phyloP scores from a whole-genome alignment of 257 asterid species.

The Marsdenia floribunda region DNA sequence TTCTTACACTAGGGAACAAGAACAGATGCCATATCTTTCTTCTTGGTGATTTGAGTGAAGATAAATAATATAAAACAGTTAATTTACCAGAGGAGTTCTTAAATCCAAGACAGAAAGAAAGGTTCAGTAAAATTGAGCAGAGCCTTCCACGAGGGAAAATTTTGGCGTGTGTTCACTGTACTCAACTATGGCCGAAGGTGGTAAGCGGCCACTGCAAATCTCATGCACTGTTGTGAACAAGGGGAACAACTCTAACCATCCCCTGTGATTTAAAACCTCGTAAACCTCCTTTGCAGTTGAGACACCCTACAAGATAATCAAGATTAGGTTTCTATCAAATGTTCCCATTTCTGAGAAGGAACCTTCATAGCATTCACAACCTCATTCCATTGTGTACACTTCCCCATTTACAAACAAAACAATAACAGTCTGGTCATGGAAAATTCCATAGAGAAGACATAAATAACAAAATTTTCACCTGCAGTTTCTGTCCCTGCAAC shows the following conservation, averaged over 20 bases:
- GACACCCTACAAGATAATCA: constrained; percentile 52
- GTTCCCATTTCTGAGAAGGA: background rate
- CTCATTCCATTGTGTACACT: no score
- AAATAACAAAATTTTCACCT: constrained; percentile 32
- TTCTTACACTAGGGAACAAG: background rate
- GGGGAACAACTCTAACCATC: constrained; percentile 85
- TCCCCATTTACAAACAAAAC: background rate
- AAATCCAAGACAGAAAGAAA: background rate
- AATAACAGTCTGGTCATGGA: background rate
- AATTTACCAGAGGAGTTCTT: background rate
- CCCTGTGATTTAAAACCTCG: constrained; percentile 67
- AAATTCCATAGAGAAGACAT: background rate
- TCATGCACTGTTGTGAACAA: constrained; percentile 86
- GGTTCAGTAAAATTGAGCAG: constrained; percentile 27
- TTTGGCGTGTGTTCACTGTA: constrained; percentile 57
- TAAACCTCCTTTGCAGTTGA: constrained; percentile 84
- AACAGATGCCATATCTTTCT: background rate
- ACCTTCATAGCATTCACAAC: background rate
- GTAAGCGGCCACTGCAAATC: constrained; percentile 73
- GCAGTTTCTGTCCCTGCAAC: constrained; percentile 89
- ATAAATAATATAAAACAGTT: no score
- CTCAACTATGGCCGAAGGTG: constrained; percentile 70
- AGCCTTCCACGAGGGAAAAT: constrained; percentile 42
- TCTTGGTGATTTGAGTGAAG: background rate
- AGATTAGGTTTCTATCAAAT: background rate